A percentile compares a stretch with the other conserved stretches of the same genome.
Evolutionary conservation across 192 early-diverging fungal genomes (phyloP).

Genomic region (Backusella tuberculispora): DNA sequence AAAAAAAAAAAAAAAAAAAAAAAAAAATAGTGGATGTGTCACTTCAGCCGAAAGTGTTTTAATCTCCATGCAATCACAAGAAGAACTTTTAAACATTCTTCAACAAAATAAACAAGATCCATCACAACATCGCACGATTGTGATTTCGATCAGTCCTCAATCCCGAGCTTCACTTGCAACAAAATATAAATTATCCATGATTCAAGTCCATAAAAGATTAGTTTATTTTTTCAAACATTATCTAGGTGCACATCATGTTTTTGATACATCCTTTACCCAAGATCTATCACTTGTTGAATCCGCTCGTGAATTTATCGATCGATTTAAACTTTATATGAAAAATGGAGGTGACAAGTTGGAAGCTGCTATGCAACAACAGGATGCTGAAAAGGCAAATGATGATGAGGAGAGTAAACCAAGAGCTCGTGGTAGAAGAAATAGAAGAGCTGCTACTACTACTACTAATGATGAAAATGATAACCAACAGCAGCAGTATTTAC

Average conservation of each 20-base stretch:
- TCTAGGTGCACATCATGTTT: constrained; percentile 84
- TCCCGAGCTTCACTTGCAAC: constrained; percentile 87
- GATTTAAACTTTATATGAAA: constrained; percentile 56
- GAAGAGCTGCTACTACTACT: constrained; percentile 33
- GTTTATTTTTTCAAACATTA: constrained; percentile 72
- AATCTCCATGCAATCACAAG: constrained; percentile 90
- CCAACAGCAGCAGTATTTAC: constrained; percentile 38
- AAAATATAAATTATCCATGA: constrained; percentile 74
- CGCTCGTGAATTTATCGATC: constrained; percentile 86
- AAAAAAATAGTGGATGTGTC: constrained; percentile 83
- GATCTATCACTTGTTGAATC: constrained; percentile 87
- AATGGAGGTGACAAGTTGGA: constrained; percentile 35
- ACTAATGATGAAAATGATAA: constrained; percentile 35
- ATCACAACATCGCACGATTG: constrained; percentile 58
- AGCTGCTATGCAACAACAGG: constrained; percentile 40
- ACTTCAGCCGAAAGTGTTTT: constrained; percentile 97
- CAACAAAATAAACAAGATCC: constrained; percentile 56
- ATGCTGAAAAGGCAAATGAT: constrained; percentile 23
- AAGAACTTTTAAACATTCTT: constrained; percentile 79
- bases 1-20: constrained; percentile 19
- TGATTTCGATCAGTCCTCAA: constrained; percentile 92
- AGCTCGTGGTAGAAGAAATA: constrained; percentile 17
- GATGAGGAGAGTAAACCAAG: constrained; percentile 31
- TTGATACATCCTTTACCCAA: constrained; percentile 89
- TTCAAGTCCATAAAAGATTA: constrained; percentile 63